Percentiles rank a stretch among this genome's conserved stretches.
Evolutionary conservation across 2,329 filamentous ascomycete species (phyloP).

Genomic region (Cercospora janseana): DNA sequence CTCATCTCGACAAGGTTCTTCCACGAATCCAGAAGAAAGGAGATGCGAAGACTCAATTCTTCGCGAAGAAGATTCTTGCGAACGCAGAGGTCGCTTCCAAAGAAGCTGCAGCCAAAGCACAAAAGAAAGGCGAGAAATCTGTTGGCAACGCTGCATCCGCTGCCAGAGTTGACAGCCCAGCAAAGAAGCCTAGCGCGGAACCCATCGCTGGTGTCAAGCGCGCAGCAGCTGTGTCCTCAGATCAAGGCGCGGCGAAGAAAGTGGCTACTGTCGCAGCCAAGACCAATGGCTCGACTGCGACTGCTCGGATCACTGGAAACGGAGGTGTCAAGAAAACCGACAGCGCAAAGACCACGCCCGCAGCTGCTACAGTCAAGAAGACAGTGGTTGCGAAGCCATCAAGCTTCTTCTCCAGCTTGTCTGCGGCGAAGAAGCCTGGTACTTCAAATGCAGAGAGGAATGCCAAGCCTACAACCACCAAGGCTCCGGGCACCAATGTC

Average conservation of each 20-base stretch:
- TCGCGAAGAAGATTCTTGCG: constrained; percentile 58
- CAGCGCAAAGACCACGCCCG: constrained; percentile 16
- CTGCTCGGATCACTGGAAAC: constrained; percentile 25
- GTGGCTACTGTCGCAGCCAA: constrained; percentile 30
- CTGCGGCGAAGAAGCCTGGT: constrained; percentile 47
- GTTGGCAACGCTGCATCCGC: constrained; percentile 7
- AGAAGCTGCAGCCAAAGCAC: constrained; percentile 40
- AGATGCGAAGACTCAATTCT: constrained; percentile 61
- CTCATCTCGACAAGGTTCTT: constrained; percentile 65
- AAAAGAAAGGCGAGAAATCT: constrained; percentile 37
- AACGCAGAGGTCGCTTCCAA: constrained; percentile 32
- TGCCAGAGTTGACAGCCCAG: constrained; percentile 32
- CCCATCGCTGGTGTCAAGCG: constrained; percentile 39
- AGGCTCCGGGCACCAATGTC: constrained; percentile 31
- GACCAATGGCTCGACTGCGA: constrained; percentile 18
- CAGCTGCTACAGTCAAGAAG: constrained; percentile 25
- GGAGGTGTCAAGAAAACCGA: constrained; percentile 29
- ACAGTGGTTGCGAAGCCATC: constrained; percentile 46
- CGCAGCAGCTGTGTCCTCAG: constrained; percentile 25
- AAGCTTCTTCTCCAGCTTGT: constrained; percentile 47
- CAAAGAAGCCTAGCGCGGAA: constrained; percentile 35
- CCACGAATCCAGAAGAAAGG: constrained; percentile 64
- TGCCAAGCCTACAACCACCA: constrained; percentile 28
- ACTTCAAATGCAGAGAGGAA: constrained; percentile 32
- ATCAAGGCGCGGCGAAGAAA: constrained; percentile 38